Evolutionary conservation across 2,329 filamentous ascomycete species (phyloP).

Genomic region (Cercospora canescens): DNA sequence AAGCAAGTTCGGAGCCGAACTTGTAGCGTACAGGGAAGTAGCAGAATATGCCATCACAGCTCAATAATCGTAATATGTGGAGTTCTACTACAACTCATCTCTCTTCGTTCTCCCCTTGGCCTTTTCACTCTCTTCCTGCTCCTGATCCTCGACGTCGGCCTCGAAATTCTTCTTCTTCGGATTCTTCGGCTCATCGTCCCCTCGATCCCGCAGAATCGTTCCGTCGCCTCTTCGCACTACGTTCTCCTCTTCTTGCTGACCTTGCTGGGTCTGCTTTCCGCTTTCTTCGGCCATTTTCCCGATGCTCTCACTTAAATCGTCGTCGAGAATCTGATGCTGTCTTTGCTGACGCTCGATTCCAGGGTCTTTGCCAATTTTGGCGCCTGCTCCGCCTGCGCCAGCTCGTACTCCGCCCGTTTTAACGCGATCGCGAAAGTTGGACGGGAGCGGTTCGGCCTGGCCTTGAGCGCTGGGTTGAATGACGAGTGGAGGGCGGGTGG

Average conservation of each 20-base stretch:
- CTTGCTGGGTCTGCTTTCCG: conserved; percentile 23
- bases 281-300: conserved; percentile 45
- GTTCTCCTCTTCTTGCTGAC: conserved; percentile 24
- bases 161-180: conserved; percentile 65
- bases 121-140: conserved; percentile 25
- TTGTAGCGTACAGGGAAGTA: neutral
- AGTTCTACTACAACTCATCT: conserved; percentile 33
- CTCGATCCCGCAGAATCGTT: conserved; percentile 42
- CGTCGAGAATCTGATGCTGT: conserved; percentile 30
- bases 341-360: conserved; percentile 3
- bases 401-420: conserved; percentile 40
- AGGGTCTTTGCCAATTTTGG: conserved; percentile 32
- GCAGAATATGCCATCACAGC: neutral
- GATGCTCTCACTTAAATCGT: conserved; percentile 41
- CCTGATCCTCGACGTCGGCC: conserved; percentile 44
- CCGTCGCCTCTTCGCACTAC: conserved; percentile 45
- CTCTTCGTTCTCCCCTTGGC: conserved; percentile 23
- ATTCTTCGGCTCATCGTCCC: conserved; percentile 44
- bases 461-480: conserved; percentile 48
- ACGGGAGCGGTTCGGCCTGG: conserved; percentile 35
- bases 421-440: conserved; percentile 16
- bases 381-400: conserved; percentile 53
- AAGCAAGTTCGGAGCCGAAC: neutral
- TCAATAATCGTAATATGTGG: neutral
- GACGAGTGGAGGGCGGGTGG: conserved; percentile 40